Percentiles rank a stretch among this genome's conserved stretches.
Conservation (phyloP, 2,329 filamentous ascomycete genomes). For the Aspergillus neoniger region DNA sequence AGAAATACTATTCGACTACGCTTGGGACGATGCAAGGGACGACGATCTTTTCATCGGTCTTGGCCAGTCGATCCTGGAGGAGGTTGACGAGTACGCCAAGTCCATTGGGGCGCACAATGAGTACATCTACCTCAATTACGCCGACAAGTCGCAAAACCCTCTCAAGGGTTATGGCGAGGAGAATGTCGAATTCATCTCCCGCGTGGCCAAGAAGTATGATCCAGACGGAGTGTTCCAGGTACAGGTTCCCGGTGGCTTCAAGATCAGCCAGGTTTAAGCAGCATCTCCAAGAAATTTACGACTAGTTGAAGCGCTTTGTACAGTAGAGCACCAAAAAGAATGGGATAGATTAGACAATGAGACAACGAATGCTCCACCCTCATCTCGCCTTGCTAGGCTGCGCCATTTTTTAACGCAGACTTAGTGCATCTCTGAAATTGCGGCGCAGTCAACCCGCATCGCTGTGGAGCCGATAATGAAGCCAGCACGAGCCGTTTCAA, state of each 20-base stretch:
- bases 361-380: too few relatives aligned
- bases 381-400: too few relatives aligned
- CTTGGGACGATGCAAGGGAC: constrained; percentile 38
- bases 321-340: too few relatives aligned
- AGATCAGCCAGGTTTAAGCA: constrained; percentile 18
- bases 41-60: constrained; percentile 31
- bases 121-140: constrained; percentile 52
- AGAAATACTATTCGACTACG: constrained; percentile 15
- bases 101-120: constrained; percentile 33
- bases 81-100: constrained; percentile 32
- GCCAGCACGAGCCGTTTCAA: neutral
- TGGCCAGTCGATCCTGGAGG: constrained; percentile 29
- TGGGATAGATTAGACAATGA: too few relatives aligned
- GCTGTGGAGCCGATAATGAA: neutral
- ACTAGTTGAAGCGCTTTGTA: too few relatives aligned
- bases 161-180: constrained; percentile 44
- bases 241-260: constrained; percentile 33
- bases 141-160: constrained; percentile 45
- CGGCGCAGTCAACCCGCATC: neutral
- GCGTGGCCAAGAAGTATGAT: constrained; percentile 30
- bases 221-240: constrained; percentile 30
- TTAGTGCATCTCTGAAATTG: neutral
- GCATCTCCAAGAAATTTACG: too few relatives aligned
- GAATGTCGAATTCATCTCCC: constrained; percentile 36
- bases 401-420: too few relatives aligned